phyloP scores from a whole-genome alignment of 257 asterid species.

The Solanum verrucosum region DNA sequence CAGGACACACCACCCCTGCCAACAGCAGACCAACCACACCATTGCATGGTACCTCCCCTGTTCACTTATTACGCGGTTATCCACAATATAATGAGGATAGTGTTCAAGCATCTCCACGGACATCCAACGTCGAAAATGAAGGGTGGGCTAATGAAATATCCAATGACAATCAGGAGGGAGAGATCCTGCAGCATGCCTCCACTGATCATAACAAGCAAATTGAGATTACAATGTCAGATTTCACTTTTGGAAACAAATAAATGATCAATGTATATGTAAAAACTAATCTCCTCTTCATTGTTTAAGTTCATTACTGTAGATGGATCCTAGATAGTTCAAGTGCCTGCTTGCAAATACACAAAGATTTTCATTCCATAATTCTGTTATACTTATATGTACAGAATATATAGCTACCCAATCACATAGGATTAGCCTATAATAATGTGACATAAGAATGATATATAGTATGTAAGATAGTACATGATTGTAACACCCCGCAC shows the following conservation, averaged over 20 bases:
- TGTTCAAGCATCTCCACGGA: slow-evolving; percentile 8
- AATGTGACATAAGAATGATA: neutral
- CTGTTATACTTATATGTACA: too few relatives aligned
- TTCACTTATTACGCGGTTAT: neutral
- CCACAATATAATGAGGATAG: neutral
- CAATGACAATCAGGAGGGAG: neutral
- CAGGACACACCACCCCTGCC: neutral
- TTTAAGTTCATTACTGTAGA: neutral
- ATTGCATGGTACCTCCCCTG: neutral
- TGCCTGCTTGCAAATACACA: neutral
- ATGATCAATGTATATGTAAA: neutral
- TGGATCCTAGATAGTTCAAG: too few relatives aligned
- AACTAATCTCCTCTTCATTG: neutral
- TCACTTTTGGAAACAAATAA: neutral
- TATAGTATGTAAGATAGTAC: too few relatives aligned
- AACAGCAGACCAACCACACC: slow-evolving; percentile 16
- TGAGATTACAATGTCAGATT: neutral
- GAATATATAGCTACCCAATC: neutral
- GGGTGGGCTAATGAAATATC: slow-evolving; percentile 2
- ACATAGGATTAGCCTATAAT: neutral
- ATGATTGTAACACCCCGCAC: too few relatives aligned
- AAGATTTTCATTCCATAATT: neutral
- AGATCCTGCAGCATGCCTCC: neutral
- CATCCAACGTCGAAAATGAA: slow-evolving; percentile 1
- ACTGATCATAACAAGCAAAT: neutral